Base-by-base conservation (phyloP, 495 filamentous ascomycete genomes). In the Podospora australis region DNA sequence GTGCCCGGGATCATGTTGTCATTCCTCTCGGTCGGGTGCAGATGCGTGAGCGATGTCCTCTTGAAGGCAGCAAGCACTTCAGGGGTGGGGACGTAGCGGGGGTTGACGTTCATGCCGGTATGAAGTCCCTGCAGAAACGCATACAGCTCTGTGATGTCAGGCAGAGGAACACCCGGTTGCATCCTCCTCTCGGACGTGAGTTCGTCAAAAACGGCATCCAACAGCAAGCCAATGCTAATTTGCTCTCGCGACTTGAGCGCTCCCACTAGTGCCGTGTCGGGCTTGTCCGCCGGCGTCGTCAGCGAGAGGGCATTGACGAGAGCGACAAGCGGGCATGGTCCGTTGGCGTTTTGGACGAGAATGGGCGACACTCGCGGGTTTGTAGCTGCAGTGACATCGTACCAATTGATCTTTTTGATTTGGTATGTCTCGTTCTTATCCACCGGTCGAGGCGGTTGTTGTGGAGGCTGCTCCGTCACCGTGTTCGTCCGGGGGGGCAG, bases 21-120 rank as follows among this genome's bases (percentile, higher is more conserved):
- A 55, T 63, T 71, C 47, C 73, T 72, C 19, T 76, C 63, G 44
- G 66, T 60, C 23, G 63, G 63, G 43, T 68, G 66, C 13, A 69
- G 48, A 42, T 72, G 66, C n/a, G 62, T 67, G 11, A 64, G 62
- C 1, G 58, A 69, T 16, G 64, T 71, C 26, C 67, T 62, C 44
- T 69, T 69, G 44, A 79, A 65, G 11, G 64, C 69, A 16, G 65
- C 55, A 14, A 70, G 43, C 46, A 68, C 65, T 11, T 71, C 59
- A 10, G 66, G 29, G 22, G 62, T 56, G 4, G 70, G 68, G n/a
- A 88, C 75, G 47, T 95, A 87, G 14, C 86, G 83, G 29, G 92
- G 92, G 57, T 98, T 97, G 38, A 96, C 92, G 58, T 97, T 97
- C 90, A 98, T 95, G 29, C 92, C 92, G 1, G 90, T 96, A 61